Percentiles rank a stretch among this genome's conserved stretches.
phyloP scores from a whole-genome alignment of 2,329 filamentous ascomycete genomes.

The Rachicladosporium sp. region DNA sequence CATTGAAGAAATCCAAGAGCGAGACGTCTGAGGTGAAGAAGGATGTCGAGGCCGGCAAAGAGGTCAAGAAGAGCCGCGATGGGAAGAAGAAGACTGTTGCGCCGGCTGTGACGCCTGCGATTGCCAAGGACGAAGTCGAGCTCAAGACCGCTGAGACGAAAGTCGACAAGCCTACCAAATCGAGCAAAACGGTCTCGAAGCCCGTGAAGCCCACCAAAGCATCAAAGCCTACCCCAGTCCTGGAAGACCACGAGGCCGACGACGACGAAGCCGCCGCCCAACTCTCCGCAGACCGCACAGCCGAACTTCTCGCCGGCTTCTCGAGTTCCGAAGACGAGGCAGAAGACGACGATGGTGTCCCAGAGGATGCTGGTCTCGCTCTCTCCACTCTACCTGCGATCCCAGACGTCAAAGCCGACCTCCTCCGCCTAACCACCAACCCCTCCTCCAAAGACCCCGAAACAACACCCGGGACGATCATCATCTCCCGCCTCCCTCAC shows the following conservation, averaged over 20 bases:
- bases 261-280: constrained; percentile 16
- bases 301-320: constrained; percentile 40
- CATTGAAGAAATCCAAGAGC: constrained; percentile 18
- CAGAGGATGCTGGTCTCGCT: constrained; percentile 68
- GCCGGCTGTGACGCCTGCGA: background rate
- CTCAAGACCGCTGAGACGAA: constrained; percentile 2
- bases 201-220: constrained; percentile 7
- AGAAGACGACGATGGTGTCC: constrained; percentile 51
- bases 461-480: constrained; percentile 64
- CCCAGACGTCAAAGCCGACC: constrained; percentile 23
- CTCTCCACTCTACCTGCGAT: constrained; percentile 65
- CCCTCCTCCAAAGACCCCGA: constrained; percentile 22
- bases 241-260: constrained; percentile 14
- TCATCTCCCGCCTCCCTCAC: constrained; percentile 80
- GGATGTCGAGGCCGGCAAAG: no score
- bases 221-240: constrained; percentile 6
- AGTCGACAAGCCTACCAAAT: constrained; percentile 5
- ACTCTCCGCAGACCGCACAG: constrained; percentile 34
- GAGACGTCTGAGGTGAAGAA: no score
- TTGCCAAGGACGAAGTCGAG: background rate
- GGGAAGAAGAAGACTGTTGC: constrained; percentile 2
- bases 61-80: no score
- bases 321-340: constrained; percentile 34
- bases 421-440: no score
- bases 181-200: constrained; percentile 6